These are phyloP conservation scores for Hyparrhenia diplandra DNA, from an alignment of 176 grass and related monocot genomes.

Conservation along the genomic window DNA sequence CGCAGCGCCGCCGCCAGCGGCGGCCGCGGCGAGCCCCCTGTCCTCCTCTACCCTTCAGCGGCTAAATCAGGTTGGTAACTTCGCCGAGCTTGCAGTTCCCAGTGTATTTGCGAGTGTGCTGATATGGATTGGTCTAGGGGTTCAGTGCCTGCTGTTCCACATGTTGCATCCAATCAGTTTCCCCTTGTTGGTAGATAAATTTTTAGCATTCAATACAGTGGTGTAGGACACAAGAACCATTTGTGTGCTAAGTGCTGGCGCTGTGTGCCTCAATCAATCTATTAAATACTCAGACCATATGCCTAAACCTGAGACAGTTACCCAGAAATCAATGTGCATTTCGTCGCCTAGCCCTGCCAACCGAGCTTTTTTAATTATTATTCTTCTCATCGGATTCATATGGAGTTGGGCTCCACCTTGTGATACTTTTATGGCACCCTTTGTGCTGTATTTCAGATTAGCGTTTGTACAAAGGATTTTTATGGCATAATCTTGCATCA, in stretches of 20 bases:
- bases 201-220: not conserved
- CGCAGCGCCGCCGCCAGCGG: not conserved
- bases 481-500: not conserved
- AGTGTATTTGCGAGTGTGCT: not conserved
- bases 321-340: not conserved
- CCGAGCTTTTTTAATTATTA: too few relatives aligned
- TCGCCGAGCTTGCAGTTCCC: not conserved
- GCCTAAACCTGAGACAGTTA: not conserved
- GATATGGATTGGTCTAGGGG: not conserved
- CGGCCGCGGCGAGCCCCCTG: not conserved
- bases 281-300: not conserved
- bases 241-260: not conserved
- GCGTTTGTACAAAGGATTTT: not conserved
- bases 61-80: not conserved
- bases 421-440: not conserved
- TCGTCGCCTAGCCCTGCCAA: not conserved
- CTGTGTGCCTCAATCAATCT: not conserved
- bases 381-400: not conserved
- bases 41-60: not conserved
- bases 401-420: not conserved
- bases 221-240: not conserved
- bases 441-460: not conserved
- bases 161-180: not conserved
- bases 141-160: not conserved
- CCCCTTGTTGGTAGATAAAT: not conserved